A percentile compares a stretch with the other conserved stretches of the same genome.
These are phyloP conservation scores for Endothia cerciana DNA, from an alignment of 2,329 filamentous ascomycete species.

Conservation along the genomic window DNA sequence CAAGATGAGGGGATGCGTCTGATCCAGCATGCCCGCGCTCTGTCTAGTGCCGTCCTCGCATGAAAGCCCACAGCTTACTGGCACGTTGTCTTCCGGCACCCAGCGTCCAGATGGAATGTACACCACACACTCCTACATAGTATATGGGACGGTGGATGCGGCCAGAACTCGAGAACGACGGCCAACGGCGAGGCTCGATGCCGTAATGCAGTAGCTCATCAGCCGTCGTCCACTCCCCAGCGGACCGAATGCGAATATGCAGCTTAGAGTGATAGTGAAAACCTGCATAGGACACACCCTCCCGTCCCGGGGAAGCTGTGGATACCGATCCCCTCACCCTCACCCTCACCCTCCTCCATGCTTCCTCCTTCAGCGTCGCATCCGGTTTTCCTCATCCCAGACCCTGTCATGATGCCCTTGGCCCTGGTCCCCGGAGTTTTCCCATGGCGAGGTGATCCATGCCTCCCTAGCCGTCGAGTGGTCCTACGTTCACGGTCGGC, in stretches of 20 bases:
- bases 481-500: slow-evolving; percentile 25
- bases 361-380: slow-evolving; percentile 21
- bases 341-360: slow-evolving; percentile 5
- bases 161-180: neutral
- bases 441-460: slow-evolving; percentile 24
- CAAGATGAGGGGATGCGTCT: slow-evolving; percentile 29
- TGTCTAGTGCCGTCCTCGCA: slow-evolving; percentile 3
- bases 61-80: slow-evolving; percentile 24
- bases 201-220: slow-evolving; percentile 14
- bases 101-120: slow-evolving; percentile 12
- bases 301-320: slow-evolving; percentile 24
- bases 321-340: slow-evolving; percentile 19
- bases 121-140: no score
- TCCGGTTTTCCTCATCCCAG: slow-evolving; percentile 12
- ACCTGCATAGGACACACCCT: slow-evolving; percentile 28
- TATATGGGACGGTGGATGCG: slow-evolving; percentile 4
- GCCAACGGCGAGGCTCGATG: slow-evolving; percentile 2
- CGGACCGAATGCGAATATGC: slow-evolving; percentile 16
- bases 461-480: slow-evolving; percentile 21
- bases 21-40: slow-evolving; percentile 16
- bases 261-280: slow-evolving; percentile 26
- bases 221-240: slow-evolving; percentile 2
- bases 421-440: slow-evolving; percentile 18
- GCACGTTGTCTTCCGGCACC: slow-evolving; percentile 18
- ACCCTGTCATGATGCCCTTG: slow-evolving; percentile 21